These are phyloP conservation scores for Dothistroma septosporum DNA, from an alignment of 2,329 filamentous ascomycete species.

Conservation along the genomic window DNA sequence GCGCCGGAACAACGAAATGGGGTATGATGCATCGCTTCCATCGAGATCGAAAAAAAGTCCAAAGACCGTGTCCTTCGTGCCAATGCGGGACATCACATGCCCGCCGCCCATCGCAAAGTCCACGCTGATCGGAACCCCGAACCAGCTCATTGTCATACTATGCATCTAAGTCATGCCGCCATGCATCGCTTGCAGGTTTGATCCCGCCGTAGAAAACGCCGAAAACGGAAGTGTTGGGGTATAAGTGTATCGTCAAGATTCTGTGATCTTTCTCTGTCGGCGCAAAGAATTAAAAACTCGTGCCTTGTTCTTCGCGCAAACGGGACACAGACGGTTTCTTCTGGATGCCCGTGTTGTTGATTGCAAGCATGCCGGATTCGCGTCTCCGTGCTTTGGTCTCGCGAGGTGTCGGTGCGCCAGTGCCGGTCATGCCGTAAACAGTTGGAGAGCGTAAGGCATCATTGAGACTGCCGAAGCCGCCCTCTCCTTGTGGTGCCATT, in stretches of 20 bases:
- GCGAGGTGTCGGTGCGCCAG: conserved; percentile 17
- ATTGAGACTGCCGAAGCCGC: conserved; percentile 34
- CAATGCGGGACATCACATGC: not conserved
- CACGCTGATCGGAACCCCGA: not conserved
- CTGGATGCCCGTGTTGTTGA: conserved; percentile 14
- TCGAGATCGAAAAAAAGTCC: conserved; percentile 6
- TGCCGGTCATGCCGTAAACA: conserved; percentile 21
- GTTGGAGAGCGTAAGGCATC: conserved; percentile 30
- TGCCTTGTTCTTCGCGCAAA: conserved; percentile 32
- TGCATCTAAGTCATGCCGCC: not conserved
- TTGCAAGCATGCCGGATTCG: conserved; percentile 32
- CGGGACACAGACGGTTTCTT: conserved; percentile 38
- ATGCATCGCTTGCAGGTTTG: not conserved
- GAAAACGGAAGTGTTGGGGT: not conserved
- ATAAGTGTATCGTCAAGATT: conserved; percentile 5
- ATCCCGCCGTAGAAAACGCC: not conserved
- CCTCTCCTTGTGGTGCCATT: conserved; percentile 34
- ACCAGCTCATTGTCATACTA: not conserved
- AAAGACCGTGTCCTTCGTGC: conserved; percentile 1
- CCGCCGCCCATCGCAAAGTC: not conserved
- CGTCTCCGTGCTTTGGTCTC: conserved; percentile 27
- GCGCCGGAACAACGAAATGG: conserved; percentile 12
- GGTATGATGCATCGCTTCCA: conserved; percentile 21
- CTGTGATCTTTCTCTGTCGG: conserved; percentile 16
- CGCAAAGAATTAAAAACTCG: conserved; percentile 24